Evolutionary conservation across 2,329 filamentous ascomycete species (phyloP), one percentile per base, ranked within the genome.

Genomic region (Paecilomyces sp.): DNA sequence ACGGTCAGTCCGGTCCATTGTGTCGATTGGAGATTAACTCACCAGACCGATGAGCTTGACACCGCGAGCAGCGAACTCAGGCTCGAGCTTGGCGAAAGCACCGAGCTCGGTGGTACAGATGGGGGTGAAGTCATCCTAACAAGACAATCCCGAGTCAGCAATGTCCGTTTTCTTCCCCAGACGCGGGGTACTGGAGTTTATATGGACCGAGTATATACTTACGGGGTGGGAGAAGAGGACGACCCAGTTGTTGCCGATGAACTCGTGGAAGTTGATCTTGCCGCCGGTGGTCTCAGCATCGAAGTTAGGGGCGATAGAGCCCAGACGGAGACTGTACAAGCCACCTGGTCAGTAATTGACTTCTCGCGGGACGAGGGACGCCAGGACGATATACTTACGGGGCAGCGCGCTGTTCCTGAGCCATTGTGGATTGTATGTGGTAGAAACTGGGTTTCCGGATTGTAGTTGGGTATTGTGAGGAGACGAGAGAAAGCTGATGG

Each of bases 31-130:
- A 15, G 2, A 34, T 12, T 47, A 12, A 69, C 75, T 54, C 68
- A 82, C 80, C 67, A 97, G 83, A 55, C 92, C 92, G 70, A 96
- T 93, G 79, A 96, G 87, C 85, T 96, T 95, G 70, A 93, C 90
- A 65, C 86, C 87, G 64, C 92, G 87, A 82, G 90, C 91, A 71
- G 86, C 84, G 78, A 97, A 96, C 77, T 96, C 91, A 69, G 87
- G 85, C 80, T 91, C 87, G 64, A 96, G 83, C 79, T 92, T 94
- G 68, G 92, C 90, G 70, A 97, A 95, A 61, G 92, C 92, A 64
- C 92, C 92, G 63, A 97, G 88, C 81, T 97, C 92, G 58, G 92
- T 97, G 65, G 92, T 97, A 84, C 92, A 97, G 61, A 96, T 92
- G 58, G 92, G 92, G 1, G 92, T 96, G 83, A 90, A 96, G 78